A percentile compares a stretch with the other conserved stretches of the same genome.
These are phyloP conservation scores for Emergomyces pasteurianus DNA, from an alignment of 2,329 filamentous ascomycete species.

Conservation along the genomic window DNA sequence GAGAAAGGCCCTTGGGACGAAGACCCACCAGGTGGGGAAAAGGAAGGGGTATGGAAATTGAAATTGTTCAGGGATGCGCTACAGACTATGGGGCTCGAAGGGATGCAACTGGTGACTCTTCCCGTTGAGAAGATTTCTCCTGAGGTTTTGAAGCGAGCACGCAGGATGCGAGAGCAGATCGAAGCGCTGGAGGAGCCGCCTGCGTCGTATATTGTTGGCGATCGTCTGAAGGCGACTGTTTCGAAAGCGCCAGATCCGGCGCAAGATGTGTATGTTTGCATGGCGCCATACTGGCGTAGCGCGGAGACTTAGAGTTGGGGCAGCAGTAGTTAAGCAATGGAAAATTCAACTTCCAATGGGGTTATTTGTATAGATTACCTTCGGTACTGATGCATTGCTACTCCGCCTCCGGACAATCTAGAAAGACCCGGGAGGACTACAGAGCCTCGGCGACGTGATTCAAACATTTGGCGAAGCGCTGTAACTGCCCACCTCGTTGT, in stretches of 20 bases:
- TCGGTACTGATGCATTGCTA: background rate
- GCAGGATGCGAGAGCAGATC: conserved; percentile 10
- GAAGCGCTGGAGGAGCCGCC: conserved; percentile 1
- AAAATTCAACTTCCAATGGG: background rate
- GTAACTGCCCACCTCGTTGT: no score
- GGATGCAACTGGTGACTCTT: conserved; percentile 19
- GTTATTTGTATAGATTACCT: background rate
- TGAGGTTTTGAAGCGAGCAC: conserved; percentile 7
- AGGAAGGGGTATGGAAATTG: conserved; percentile 9
- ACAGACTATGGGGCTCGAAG: conserved; percentile 19
- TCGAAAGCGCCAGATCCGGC: background rate
- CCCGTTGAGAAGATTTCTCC: conserved; percentile 12
- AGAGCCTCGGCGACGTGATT: no score
- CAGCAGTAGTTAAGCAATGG: background rate
- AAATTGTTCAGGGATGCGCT: conserved; percentile 17
- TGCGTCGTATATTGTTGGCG: background rate
- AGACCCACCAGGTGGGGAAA: conserved; percentile 10
- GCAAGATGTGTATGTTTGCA: background rate
- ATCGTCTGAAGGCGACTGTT: background rate
- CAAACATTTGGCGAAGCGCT: no score
- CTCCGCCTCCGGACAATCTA: background rate
- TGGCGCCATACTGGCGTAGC: background rate
- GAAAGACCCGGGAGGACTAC: no score
- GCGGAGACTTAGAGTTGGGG: no score
- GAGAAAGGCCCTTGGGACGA: conserved; percentile 1